phyloP scores from a whole-genome alignment of 73 alveolate genomes.

The Paramecium bursaria region DNA sequence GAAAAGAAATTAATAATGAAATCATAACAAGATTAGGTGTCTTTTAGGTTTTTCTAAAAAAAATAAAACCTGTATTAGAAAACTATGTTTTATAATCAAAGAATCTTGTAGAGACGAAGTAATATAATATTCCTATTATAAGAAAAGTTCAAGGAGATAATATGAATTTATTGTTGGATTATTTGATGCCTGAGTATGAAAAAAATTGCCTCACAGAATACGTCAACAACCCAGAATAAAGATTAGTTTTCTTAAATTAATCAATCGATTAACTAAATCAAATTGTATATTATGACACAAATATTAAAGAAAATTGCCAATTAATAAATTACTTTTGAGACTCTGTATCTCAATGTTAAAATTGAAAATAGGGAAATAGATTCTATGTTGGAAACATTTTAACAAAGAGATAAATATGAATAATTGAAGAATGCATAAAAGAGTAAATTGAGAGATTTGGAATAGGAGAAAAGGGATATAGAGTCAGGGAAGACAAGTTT shows the following conservation, averaged over 20 bases:
- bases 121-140: not conserved
- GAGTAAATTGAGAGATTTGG: slow-evolving; percentile 45
- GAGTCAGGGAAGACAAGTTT: slow-evolving; percentile 64
- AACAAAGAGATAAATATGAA: slow-evolving; percentile 35
- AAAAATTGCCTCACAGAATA: slow-evolving; percentile 70
- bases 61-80: slow-evolving; percentile 41
- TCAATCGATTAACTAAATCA: not conserved
- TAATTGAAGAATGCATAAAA: slow-evolving; percentile 9
- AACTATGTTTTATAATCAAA: slow-evolving; percentile 17
- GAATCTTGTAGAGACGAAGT: not conserved
- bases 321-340: slow-evolving; percentile 20
- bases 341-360: not conserved
- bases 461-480: slow-evolving; percentile 54
- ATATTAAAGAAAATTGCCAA: not conserved
- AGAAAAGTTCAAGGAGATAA: slow-evolving; percentile 46
- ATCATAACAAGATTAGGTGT: slow-evolving; percentile 40
- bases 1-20: slow-evolving; percentile 64
- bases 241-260: slow-evolving; percentile 36
- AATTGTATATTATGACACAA: not conserved
- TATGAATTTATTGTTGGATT: slow-evolving; percentile 61
- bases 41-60: slow-evolving; percentile 39
- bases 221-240: slow-evolving; percentile 60
- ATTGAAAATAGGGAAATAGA: slow-evolving; percentile 52
- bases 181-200: slow-evolving; percentile 69
- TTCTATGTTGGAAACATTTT: slow-evolving; percentile 11